Evolutionary conservation across 768 basidiomycete species (phyloP).

Genomic region (Hortiboletus flavorubellus): DNA sequence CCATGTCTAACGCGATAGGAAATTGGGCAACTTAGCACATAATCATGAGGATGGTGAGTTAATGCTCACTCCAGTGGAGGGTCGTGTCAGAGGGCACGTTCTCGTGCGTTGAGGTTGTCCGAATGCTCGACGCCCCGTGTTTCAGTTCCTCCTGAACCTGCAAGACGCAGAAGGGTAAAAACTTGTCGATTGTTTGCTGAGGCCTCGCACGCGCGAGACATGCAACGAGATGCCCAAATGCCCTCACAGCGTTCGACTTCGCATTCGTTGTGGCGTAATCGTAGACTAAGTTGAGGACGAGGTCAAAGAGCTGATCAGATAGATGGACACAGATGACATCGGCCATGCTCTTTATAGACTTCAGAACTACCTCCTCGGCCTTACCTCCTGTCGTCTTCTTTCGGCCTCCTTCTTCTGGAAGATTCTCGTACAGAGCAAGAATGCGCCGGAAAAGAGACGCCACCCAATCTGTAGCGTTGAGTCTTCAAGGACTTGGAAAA

Average conservation of each 20-base stretch:
- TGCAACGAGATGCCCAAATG: constrained; percentile 84
- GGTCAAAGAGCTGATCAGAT: constrained; percentile 67
- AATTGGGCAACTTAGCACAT: not conserved
- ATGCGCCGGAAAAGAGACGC: constrained; percentile 73
- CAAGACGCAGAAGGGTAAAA: constrained; percentile 70
- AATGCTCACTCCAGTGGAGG: constrained; percentile 81
- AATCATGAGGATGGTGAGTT: not conserved
- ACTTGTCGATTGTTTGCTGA: constrained; percentile 70
- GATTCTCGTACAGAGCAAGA: constrained; percentile 81
- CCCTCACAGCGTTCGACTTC: constrained; percentile 86
- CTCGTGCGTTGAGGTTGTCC: constrained; percentile 73
- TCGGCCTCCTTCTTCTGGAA: constrained; percentile 93
- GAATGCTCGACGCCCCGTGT: constrained; percentile 83
- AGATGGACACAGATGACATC: constrained; percentile 77
- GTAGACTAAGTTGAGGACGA: constrained; percentile 78
- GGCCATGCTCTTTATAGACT: constrained; percentile 73
- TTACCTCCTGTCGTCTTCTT: constrained; percentile 84
- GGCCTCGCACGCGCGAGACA: constrained; percentile 80
- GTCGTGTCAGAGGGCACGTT: constrained; percentile 83
- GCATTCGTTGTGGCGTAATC: constrained; percentile 89
- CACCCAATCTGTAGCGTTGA: constrained; percentile 63
- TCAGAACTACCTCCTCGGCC: constrained; percentile 68
- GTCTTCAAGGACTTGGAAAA: not conserved
- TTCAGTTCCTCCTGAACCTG: constrained; percentile 85
- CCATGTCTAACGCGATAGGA: constrained; percentile 51